These are phyloP conservation scores for Lodderomyces theae DNA, from an alignment of 1,139 yeast species.

Conservation along the genomic window DNA sequence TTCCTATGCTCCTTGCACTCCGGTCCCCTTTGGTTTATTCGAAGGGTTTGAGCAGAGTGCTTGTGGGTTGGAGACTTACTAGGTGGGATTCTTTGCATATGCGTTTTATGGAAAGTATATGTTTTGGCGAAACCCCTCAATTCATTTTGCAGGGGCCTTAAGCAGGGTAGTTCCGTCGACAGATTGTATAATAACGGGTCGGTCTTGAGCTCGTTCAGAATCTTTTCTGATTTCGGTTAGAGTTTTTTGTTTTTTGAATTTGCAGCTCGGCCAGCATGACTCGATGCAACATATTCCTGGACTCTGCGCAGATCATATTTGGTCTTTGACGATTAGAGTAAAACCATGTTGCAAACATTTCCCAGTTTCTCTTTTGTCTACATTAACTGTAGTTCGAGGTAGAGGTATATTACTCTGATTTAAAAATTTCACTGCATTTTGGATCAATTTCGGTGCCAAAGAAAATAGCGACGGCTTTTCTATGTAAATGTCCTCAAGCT, in stretches of 20 bases:
- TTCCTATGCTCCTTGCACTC: slow-evolving; percentile 20
- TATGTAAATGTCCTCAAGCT: no score
- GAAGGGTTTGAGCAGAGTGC: slow-evolving; percentile 55
- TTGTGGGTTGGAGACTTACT: slow-evolving; percentile 14
- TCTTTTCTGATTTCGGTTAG: no score
- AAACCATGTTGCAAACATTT: slow-evolving; percentile 84
- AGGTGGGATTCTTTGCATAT: slow-evolving; percentile 24
- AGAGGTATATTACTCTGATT: no score
- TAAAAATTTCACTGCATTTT: no score
- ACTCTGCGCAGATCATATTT: slow-evolving; percentile 77
- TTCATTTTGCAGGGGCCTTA: slow-evolving; percentile 31
- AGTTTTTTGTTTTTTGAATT: slow-evolving; percentile 20
- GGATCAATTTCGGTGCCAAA: no score
- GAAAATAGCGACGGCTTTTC: no score
- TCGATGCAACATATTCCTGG: slow-evolving; percentile 86
- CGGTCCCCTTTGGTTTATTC: slow-evolving; percentile 48
- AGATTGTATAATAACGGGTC: slow-evolving; percentile 62
- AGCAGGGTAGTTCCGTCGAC: slow-evolving; percentile 90
- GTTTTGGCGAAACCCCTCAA: slow-evolving; percentile 16
- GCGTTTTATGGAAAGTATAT: slow-evolving; percentile 12
- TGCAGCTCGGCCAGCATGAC: slow-evolving; percentile 54
- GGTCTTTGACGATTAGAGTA: slow-evolving; percentile 85
- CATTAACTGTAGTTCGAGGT: no score
- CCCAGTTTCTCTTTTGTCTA: background rate
- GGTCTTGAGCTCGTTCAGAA: slow-evolving; percentile 67